Evolutionary conservation across 1,284 basidiomycete species (phyloP).

Genomic region (Rhodotorula glutinis): DNA sequence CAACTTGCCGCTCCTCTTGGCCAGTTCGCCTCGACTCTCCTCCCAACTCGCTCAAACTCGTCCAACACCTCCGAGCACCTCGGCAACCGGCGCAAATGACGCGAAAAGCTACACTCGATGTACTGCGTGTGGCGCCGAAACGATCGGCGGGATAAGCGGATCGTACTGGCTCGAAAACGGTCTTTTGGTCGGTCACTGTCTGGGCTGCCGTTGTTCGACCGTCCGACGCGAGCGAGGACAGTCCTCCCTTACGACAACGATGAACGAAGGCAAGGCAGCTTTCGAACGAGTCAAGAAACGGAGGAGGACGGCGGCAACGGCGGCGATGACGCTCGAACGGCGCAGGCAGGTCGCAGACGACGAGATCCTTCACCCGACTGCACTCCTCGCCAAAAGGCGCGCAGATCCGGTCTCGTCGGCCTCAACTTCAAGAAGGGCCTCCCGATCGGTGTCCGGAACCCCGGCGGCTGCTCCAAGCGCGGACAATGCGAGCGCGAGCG

Average conservation of each 20-base stretch:
- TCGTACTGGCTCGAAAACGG: not conserved
- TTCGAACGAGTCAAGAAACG: constrained; percentile 15
- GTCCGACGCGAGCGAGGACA: no score
- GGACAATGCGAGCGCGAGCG: no score
- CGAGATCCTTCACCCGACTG: constrained; percentile 13
- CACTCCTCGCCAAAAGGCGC: not conserved
- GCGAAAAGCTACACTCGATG: not conserved
- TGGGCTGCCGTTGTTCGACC: not conserved
- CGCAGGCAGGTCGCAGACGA: not conserved
- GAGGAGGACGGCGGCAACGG: not conserved
- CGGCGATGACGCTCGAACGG: no score
- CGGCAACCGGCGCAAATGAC: no score
- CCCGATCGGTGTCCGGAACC: no score
- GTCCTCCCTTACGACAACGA: not conserved
- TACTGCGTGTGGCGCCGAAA: not conserved
- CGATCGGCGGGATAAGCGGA: not conserved
- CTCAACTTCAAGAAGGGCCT: no score
- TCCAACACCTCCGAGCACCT: no score
- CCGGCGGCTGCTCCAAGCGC: not conserved
- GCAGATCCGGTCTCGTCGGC: not conserved
- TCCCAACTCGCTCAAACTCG: not conserved
- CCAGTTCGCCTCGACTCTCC: not conserved
- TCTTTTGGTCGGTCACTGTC: constrained; percentile 3
- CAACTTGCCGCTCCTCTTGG: constrained; percentile 8
- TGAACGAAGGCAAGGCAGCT: not conserved